Evolutionary conservation across 129 eudicot species (phyloP), one percentile per base, ranked within the genome.

Genomic region (Centaurea solstitialis): DNA sequence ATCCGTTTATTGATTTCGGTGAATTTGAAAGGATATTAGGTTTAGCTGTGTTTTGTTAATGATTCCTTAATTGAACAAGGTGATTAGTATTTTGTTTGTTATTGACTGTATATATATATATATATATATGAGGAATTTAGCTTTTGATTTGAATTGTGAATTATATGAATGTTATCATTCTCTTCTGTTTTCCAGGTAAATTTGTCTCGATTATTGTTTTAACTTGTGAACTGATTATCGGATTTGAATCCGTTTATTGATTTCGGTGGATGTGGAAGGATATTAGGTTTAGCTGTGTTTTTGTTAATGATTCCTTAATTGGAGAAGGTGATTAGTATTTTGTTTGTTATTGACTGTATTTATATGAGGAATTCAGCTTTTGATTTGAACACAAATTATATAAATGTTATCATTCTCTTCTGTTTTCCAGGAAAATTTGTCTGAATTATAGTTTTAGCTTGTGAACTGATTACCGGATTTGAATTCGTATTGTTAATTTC

Each of bases 111-210:
- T 78, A 6, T 68, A 26, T 68, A 47, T 47, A n/a, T n/a, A n/a
- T n/a, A n/a, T n/a, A n/a, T n/a, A n/a, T n/a, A n/a, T n/a, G 39
- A 15, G 26, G 15, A 38, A 66, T 50, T 30, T 53, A 69, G 75
- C 75, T 79, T 35, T 68, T 21, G 20, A 28, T 17, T 45, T 10
- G 37, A 47, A 47, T 47, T 28, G 12, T 67, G 41, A 17, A 45
- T 78, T n/a, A n/a, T 53, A 78, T 65, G 69, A 26, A 26, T 21
- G n/a, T n/a, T n/a, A n/a, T n/a, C n/a, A n/a, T n/a, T n/a, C 30
- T 89, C 72, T 66, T 76, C 79, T 86, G 75, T 68, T 83, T 80
- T 82, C 89, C 97, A 80, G 98, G 98, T 93, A 82, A 72, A 6
- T 86, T 74, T 21, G 33, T 76, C 70, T 17, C 10, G 40, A 13